Percentiles rank a stretch among this genome's conserved stretches.
These are phyloP conservation scores for Globisporangium spinosum DNA, from an alignment of 352 stramenopile species.

Conservation along the genomic window DNA sequence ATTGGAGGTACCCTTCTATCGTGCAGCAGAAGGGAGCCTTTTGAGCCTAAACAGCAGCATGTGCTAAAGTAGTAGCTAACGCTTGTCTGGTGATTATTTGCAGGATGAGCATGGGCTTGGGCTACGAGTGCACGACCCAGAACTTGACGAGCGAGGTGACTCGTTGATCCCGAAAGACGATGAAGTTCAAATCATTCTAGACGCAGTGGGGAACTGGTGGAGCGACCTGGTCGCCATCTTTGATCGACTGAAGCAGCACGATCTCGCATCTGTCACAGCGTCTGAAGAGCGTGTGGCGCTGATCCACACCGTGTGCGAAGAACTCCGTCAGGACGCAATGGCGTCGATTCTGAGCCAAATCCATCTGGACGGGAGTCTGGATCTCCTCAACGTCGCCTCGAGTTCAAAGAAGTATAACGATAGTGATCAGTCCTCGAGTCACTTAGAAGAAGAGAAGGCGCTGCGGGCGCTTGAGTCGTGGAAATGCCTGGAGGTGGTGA, in stretches of 20 bases:
- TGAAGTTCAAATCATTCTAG: constrained; percentile 37
- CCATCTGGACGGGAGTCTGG: constrained; percentile 38
- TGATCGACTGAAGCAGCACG: constrained; percentile 24
- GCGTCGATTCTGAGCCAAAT: constrained; percentile 30
- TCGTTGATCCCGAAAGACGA: neutral
- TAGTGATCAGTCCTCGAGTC: neutral
- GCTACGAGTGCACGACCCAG: constrained; percentile 7
- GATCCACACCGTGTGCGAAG: constrained; percentile 42
- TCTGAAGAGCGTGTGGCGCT: constrained; percentile 34
- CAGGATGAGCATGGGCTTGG: constrained; percentile 11
- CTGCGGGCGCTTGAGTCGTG: constrained; percentile 58
- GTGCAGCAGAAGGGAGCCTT: neutral
- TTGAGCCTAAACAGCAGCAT: too few species aligned
- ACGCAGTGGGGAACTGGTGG: constrained; percentile 66
- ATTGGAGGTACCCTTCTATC: constrained; percentile 27
- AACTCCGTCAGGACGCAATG: constrained; percentile 29
- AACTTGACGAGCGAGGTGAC: neutral
- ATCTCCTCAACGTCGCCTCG: constrained; percentile 6
- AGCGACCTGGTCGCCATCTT: constrained; percentile 51
- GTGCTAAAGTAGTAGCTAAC: neutral
- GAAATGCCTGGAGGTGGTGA: constrained; percentile 63
- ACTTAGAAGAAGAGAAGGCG: constrained; percentile 21
- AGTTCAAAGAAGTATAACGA: neutral
- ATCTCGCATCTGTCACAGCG: constrained; percentile 18
- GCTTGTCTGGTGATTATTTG: neutral